These are phyloP conservation scores for Aspergillus tubingensis DNA, from an alignment of 2,329 filamentous ascomycete genomes.

Conservation along the genomic window DNA sequence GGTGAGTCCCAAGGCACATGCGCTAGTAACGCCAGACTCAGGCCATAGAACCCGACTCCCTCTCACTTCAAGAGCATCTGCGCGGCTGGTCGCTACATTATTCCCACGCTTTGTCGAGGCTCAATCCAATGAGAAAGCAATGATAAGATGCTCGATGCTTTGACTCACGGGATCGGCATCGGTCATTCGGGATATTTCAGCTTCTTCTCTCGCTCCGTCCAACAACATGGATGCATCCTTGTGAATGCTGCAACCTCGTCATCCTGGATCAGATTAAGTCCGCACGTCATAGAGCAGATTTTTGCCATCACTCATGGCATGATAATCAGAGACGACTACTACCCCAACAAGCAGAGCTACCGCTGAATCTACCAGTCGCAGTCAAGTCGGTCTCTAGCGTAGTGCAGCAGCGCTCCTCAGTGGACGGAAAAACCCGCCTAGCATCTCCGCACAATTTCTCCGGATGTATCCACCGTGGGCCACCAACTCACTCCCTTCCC, in stretches of 20 bases:
- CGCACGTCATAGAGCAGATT: neutral
- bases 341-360: neutral
- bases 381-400: neutral
- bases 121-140: neutral
- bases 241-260: neutral
- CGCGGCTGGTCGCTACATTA: neutral
- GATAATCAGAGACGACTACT: neutral
- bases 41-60: neutral
- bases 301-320: neutral
- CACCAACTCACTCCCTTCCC: constrained; percentile 3
- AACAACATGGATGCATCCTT: neutral
- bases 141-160: neutral
- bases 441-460: constrained; percentile 18
- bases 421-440: constrained; percentile 21
- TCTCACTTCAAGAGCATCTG: neutral
- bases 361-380: neutral
- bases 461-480: constrained; percentile 15
- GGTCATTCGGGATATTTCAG: neutral
- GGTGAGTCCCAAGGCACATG: neutral
- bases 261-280: neutral
- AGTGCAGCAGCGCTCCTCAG: constrained; percentile 2
- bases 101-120: neutral
- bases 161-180: neutral
- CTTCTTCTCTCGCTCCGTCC: neutral
- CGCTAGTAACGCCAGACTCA: neutral